Base-by-base conservation (phyloP, 1,139 yeast genomes). In the Geotrichum macrosporum region DNA sequence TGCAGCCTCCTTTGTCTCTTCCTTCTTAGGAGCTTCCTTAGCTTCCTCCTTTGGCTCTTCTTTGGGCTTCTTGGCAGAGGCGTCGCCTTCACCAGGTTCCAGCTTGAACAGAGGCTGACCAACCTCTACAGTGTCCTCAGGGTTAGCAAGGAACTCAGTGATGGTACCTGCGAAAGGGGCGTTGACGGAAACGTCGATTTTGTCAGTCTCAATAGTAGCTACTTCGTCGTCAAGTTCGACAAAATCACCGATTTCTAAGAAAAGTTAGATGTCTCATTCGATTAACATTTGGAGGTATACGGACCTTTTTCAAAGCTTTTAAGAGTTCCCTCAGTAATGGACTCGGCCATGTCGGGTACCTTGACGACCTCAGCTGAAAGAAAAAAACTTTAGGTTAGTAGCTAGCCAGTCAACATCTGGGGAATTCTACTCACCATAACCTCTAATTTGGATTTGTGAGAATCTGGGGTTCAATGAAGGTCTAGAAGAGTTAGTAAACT, bases 311-410 rank as follows among this genome's bases (percentile, higher is more conserved):
- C 76, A 69, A 79, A 88, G 47, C 87, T 82, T 54, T 87, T 74
- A 58, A 92, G 76, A 44, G 97, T 87, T 67, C 99, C 99, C 70
- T 92, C 99, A 43, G 96, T 87, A 64, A 92, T 84, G 47, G 97
- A 89, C 71, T 92, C 99, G 44, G 98, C 98, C 96, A 92, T 88
- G 57, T 87, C 95, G 45, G 99, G 99, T 32, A 92, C 98, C 69
- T 88, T 86, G 50, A 92, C 95, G 47, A 63, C 57, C 51, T 61
- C 64, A 47, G 64, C 63, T 46, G 35, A 30, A 29, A n/a, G 3
- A n/a, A n/a, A n/a, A n/a, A n/a, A n/a, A n/a, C n/a, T n/a, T n/a
- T n/a, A n/a, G n/a, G n/a, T n/a, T n/a, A n/a, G n/a, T n/a, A n/a
- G n/a, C 29, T 21, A 21, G 13, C 26, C 32, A 24, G 20, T 12